Evolutionary conservation across 2,329 filamentous ascomycete species (phyloP), one percentile per base, ranked within the genome.

Genomic region (Colletotrichum sp.): DNA sequence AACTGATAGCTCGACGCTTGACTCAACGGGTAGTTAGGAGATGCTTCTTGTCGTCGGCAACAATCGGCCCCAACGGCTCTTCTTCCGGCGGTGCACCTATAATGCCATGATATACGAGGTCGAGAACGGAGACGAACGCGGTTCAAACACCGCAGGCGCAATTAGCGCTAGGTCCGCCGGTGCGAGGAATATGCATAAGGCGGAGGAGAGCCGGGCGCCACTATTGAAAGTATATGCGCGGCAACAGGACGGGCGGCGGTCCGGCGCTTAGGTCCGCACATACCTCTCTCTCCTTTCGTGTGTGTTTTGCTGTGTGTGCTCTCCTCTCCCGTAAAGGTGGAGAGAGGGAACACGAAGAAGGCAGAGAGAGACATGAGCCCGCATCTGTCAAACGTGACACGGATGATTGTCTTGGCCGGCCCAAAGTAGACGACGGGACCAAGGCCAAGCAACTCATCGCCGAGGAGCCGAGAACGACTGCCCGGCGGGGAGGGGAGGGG

Each of bases 81-180:
- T 13, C 3, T 30, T 49, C 18, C 28, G 39, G 24, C 32, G 34
- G 24, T 62, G 57, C 55, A 21, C 13, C 26, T 62, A 15, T 44
- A 70, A 63, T 70, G 68, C 68, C 68, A 63, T 70, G n/a, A 63
- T 52, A 52, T 36, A 63, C 57, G 68, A 70, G 36, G 34, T n/a
- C 10, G 24, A 60, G 10, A 44, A 28, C 59, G 21, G n/a, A 32
- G 59, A 34, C 28, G 59, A 34, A 26, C 18, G 59, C 28, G 59
- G 28, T 49, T 49, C 44, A n/a, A 62, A 30, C 26, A 6, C 16
- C 49, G 24, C 30, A 13, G 28, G 39, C 57, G 26, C 68, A 15
- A 63, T 59, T 49, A 16, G 59, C 68, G 68, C 68, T 65, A 30
- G 59, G 68, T 64, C 28, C 21, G 39, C 60, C n/a, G 60, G 39